These are phyloP conservation scores for Candolleomyces eurysporus DNA, from an alignment of 768 basidiomycete genomes.

Conservation along the genomic window DNA sequence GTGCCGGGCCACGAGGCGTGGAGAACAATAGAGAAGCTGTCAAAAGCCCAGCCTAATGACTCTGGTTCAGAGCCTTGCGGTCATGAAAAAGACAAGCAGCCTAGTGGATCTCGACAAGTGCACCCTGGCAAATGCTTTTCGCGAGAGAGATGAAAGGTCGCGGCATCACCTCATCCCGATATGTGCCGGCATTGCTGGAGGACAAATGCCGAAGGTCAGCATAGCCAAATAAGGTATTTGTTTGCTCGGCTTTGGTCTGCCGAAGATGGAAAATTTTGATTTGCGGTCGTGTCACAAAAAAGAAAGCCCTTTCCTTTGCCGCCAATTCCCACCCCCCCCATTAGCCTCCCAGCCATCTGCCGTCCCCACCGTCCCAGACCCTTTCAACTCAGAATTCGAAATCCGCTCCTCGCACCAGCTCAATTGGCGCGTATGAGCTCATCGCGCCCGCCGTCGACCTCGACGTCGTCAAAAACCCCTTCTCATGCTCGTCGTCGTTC, in stretches of 20 bases:
- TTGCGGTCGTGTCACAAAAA: not conserved
- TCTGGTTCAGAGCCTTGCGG: not conserved
- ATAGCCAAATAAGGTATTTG: not conserved
- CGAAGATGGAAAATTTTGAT: too few species aligned
- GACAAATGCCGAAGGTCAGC: not conserved
- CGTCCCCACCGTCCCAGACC: not conserved
- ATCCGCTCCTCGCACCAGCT: too few species aligned
- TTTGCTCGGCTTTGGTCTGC: not conserved
- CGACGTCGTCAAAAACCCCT: constrained; percentile 7
- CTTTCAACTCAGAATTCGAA: not conserved
- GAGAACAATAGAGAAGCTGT: not conserved
- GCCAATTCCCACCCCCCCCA: not conserved
- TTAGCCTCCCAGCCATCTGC: too few species aligned
- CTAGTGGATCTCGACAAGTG: too few species aligned
- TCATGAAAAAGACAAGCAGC: too few species aligned
- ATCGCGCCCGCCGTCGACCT: constrained; percentile 31
- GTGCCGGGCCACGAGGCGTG: not conserved
- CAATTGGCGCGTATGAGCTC: constrained; percentile 23
- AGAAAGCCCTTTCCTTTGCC: not conserved
- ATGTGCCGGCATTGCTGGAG: not conserved
- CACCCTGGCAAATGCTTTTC: too few species aligned
- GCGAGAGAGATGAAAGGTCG: too few species aligned
- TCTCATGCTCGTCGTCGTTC: not conserved
- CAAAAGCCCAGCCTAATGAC: not conserved
- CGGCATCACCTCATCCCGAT: too few species aligned